Conservation (phyloP, 768 basidiomycete species). For the Dendrothele bispora region DNA sequence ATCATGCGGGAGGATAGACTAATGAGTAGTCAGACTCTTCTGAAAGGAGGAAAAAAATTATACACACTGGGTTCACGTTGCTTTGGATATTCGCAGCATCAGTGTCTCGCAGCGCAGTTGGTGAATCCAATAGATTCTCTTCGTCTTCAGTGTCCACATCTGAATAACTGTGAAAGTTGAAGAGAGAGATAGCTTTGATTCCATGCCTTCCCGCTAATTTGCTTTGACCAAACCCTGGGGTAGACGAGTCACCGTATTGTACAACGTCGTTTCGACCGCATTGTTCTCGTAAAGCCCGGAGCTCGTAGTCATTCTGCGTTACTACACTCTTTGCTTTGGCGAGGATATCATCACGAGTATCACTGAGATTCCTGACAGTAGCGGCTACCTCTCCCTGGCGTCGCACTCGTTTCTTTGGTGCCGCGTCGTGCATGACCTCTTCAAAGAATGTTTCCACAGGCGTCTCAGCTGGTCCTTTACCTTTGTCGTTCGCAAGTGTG, state of each 20-base stretch:
- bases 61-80: not conserved
- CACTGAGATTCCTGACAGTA: conserved; percentile 45
- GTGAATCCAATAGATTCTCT: not conserved
- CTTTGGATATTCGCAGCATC: conserved; percentile 11
- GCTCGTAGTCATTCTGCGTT: not conserved
- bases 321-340: conserved; percentile 9
- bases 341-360: conserved; percentile 45
- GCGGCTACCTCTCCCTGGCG: conserved; percentile 34
- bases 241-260: conserved; percentile 31
- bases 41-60: not conserved
- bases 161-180: conserved; percentile 6
- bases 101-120: not conserved
- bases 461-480: conserved; percentile 20
- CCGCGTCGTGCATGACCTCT: conserved; percentile 45
- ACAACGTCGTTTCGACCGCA: not conserved
- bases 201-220: not conserved
- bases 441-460: conserved; percentile 49
- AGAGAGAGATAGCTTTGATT: not conserved
- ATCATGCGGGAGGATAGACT: conserved; percentile 2
- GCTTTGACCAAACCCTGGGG: conserved; percentile 6
- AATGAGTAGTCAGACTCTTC: conserved; percentile 28
- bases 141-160: conserved; percentile 8
- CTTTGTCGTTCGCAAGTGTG: conserved; percentile 14
- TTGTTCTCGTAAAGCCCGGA: conserved; percentile 3
- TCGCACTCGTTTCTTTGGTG: conserved; percentile 45